These are phyloP conservation scores for Acanthamoeba triangularis DNA, from an alignment of 208 protist species.

Conservation along the genomic window DNA sequence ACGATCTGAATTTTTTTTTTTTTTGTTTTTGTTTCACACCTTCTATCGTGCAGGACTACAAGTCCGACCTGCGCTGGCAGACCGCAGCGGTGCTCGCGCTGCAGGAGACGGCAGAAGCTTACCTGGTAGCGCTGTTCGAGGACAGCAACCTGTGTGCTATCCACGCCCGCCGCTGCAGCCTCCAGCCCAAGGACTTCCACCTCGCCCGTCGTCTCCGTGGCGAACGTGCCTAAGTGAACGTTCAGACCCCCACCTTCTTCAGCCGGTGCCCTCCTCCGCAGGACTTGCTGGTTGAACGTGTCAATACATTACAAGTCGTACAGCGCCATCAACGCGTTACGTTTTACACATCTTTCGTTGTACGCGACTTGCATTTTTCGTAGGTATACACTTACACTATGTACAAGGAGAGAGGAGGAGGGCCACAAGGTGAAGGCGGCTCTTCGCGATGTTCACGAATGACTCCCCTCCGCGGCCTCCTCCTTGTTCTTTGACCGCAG, in stretches of 20 bases:
- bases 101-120: slow-evolving; percentile 95
- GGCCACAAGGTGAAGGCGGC: too few species aligned
- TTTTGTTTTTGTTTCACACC: background rate
- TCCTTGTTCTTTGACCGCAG: too few species aligned
- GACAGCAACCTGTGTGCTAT: slow-evolving; percentile 95
- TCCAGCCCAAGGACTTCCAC: slow-evolving; percentile 91
- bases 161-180: slow-evolving; percentile 94
- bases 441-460: too few species aligned
- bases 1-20: background rate
- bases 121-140: slow-evolving; percentile 95
- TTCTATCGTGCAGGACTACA: slow-evolving; percentile 78
- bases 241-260: too few species aligned
- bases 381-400: too few species aligned
- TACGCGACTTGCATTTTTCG: too few species aligned
- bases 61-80: slow-evolving; percentile 94
- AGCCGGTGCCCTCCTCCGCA: too few species aligned
- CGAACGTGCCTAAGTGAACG: background rate
- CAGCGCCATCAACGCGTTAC: too few species aligned
- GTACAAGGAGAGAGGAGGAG: too few species aligned
- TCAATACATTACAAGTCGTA: background rate
- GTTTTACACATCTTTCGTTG: too few species aligned
- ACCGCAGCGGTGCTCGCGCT: slow-evolving; percentile 92
- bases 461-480: too few species aligned
- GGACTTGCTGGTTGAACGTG: background rate
- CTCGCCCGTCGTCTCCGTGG: background rate